Base-by-base conservation (phyloP, 2,329 filamentous ascomycete species). In the Fusarium udum region DNA sequence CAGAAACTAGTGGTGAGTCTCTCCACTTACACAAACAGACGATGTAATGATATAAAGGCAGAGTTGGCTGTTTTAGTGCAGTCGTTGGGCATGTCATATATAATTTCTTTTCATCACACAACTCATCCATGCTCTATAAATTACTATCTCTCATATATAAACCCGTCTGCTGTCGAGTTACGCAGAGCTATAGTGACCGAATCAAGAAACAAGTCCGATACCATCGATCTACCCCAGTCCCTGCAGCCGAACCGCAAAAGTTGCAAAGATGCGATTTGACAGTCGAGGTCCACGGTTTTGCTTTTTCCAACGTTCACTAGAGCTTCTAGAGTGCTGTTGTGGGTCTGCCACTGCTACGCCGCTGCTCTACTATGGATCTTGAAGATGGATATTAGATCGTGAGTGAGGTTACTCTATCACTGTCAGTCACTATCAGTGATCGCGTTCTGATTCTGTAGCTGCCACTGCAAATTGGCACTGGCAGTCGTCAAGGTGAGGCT, bases 261-360 rank as follows among this genome's bases (percentile, higher is more conserved):
- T 40, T 59, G 56, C 56, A 59, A 59, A 59, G 56, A 59, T 59
- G 56, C 56, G 56, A 59, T 39, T 55, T 45, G 39, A 52, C 43
- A 45, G 43, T 34, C 22, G 20, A 46, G 36, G 16, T 60, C 61
- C 55, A 34, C 46, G 20, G 31, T 24, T 69, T 70, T 69, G 52
- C 67, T 69, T 69, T 70, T 69, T 70, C 28, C 15, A 46, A 55
- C 46, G 26, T 36, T 53, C 34, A 31, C 52, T 59, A 56, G 26
- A 53, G 24, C 42, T 32, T 31, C 52, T 48, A 45, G 26, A 59
- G 37, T 31, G 18, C 16, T 8, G 18, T 9, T 60, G 60, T 70
- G 66, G 67, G 66, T 49, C 67, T 55, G 43, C 20, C 49, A 24
- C 43, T 68, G 57, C 64, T 68, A 51, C 48, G 48, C n/a, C 48